Percentiles rank a stretch among this genome's conserved stretches.
Conservation (phyloP, 1,284 basidiomycete genomes). For the Heterobasidion parviporum region DNA sequence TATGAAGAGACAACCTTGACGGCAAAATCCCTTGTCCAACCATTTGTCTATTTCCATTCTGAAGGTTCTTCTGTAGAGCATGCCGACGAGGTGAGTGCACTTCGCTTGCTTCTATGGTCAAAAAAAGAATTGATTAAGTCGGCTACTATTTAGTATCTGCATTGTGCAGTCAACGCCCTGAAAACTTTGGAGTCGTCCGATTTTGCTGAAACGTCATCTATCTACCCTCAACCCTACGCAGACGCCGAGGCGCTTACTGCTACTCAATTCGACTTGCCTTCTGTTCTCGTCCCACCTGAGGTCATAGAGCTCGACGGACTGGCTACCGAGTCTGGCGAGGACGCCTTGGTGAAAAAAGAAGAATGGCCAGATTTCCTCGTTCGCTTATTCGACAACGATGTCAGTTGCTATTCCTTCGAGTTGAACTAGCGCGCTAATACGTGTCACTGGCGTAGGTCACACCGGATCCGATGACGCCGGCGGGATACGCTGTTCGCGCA, state of each 20-base stretch:
- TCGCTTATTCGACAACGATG: conserved; percentile 75
- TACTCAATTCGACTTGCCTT: conserved; percentile 61
- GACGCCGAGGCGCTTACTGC: conserved; percentile 25
- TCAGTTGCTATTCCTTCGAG: conserved; percentile 24
- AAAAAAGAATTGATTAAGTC: too few relatives aligned
- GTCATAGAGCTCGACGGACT: conserved; percentile 71
- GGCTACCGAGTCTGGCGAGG: conserved; percentile 54
- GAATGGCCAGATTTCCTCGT: conserved; percentile 71
- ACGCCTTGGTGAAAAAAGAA: conserved; percentile 62
- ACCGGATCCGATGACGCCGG: conserved; percentile 63
- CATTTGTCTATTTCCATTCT: conserved; percentile 41
- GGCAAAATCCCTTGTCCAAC: conserved; percentile 56
- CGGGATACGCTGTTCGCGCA: conserved; percentile 76
- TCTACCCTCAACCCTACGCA: conserved; percentile 63
- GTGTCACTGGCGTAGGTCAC: conserved; percentile 45
- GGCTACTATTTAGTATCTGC: conserved; percentile 41
- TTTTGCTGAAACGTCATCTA: conserved; percentile 45
- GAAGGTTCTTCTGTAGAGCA: conserved; percentile 34
- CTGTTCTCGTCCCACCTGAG: conserved; percentile 83
- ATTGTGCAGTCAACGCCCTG: conserved; percentile 50
- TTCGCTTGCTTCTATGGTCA: background rate
- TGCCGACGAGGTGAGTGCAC: conserved; percentile 46
- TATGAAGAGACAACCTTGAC: conserved; percentile 54
- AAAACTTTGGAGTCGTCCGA: conserved; percentile 45
- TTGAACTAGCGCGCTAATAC: background rate